Evolutionary conservation across 257 asterid species (phyloP).

Genomic region (Solanum pennellii): DNA sequence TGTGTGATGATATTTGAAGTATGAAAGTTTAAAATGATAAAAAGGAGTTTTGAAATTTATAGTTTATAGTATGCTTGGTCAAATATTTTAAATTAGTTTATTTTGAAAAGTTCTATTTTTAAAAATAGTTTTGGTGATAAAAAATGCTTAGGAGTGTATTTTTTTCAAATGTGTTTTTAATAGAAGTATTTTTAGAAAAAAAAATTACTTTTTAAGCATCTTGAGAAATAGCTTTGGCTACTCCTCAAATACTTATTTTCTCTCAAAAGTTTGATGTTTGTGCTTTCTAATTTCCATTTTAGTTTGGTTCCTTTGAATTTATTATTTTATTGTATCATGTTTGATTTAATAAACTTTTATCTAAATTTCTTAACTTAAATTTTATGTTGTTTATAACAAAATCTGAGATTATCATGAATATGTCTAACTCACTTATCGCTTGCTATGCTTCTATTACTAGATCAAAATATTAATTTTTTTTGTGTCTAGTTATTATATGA

Average conservation of each 20-base stretch:
- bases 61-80: neutral
- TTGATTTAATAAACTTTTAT: neutral
- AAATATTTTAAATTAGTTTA: too few relatives aligned
- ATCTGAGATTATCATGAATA: too few relatives aligned
- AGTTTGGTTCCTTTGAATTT: neutral
- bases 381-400: neutral
- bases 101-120: too few relatives aligned
- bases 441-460: too few relatives aligned
- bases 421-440: too few relatives aligned
- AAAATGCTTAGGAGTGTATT: too few relatives aligned
- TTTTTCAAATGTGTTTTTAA: neutral
- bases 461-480: too few relatives aligned
- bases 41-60: too few relatives aligned
- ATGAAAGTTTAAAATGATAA: neutral
- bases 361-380: neutral
- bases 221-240: rapidly evolving
- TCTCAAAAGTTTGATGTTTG: too few relatives aligned
- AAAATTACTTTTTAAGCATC: neutral
- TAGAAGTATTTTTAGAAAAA: too few relatives aligned
- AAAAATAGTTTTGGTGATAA: too few relatives aligned
- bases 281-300: neutral
- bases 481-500: too few relatives aligned
- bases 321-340: neutral
- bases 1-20: neutral
- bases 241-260: neutral